phyloP scores from a whole-genome alignment of 108 stramenopile genomes.

The Pseudonitzschia pungens region DNA sequence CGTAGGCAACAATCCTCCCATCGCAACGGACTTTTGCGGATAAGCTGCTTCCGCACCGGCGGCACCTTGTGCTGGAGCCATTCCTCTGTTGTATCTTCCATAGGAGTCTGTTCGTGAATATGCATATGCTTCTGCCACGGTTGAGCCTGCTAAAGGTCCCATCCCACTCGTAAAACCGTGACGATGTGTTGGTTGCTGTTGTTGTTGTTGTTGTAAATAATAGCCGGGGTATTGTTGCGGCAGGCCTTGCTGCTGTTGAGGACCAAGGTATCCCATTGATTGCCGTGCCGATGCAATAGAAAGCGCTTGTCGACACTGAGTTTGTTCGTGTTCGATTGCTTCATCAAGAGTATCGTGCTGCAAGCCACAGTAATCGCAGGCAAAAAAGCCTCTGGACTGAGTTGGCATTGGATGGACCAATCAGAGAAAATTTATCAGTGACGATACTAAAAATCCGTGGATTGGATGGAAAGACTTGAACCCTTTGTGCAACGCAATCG shows the following conservation, averaged over 20 bases:
- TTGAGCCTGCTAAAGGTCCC: constrained; percentile 16
- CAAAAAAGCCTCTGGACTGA: constrained; percentile 50
- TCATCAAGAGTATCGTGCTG: constrained; percentile 45
- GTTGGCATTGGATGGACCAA: constrained; percentile 34
- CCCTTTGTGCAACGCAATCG: not conserved
- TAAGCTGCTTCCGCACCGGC: not conserved
- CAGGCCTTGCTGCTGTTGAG: constrained; percentile 4
- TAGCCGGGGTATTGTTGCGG: constrained; percentile 3
- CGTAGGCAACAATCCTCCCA: not conserved
- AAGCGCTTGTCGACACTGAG: constrained; percentile 12
- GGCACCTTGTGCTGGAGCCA: not conserved
- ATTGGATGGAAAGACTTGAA: not conserved
- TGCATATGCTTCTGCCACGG: constrained; percentile 16
- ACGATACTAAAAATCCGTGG: not conserved
- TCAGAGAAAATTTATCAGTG: not conserved
- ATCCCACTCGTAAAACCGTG: constrained; percentile 15
- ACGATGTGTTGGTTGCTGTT: not conserved
- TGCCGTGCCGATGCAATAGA: constrained; percentile 3
- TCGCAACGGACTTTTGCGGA: not conserved
- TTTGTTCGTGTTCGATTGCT: constrained; percentile 44
- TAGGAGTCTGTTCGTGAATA: constrained; percentile 2
- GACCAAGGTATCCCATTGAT: not conserved
- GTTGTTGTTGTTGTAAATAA: constrained; percentile 4
- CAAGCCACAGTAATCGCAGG: constrained; percentile 47
- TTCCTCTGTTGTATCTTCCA: not conserved